Percentiles rank a stretch among this genome's conserved stretches.
These are phyloP conservation scores for Boechera stricta DNA, from an alignment of 345 rosid genomes.

Conservation along the genomic window DNA sequence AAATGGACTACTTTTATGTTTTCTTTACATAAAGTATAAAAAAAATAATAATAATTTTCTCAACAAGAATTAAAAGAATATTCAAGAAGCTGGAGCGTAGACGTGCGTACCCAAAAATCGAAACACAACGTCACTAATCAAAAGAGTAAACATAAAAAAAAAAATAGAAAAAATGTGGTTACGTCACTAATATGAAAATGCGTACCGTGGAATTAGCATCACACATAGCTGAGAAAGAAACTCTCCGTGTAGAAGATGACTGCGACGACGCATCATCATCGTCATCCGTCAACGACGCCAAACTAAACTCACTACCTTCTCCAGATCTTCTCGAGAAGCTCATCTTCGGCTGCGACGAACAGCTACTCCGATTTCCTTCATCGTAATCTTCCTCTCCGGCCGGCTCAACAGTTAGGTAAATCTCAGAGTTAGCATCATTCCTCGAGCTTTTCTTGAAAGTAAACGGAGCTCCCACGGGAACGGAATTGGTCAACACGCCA, in stretches of 20 bases:
- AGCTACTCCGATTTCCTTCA: slow-evolving; percentile 64
- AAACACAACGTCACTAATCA: neutral
- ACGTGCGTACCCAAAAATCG: slow-evolving; percentile 21
- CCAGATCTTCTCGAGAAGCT: slow-evolving; percentile 42
- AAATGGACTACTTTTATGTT: too few species aligned
- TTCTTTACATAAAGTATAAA: too few species aligned
- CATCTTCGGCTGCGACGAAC: slow-evolving; percentile 59
- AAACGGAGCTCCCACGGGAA: slow-evolving; percentile 58
- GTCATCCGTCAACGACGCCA: slow-evolving; percentile 78
- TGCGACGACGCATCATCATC: slow-evolving; percentile 67
- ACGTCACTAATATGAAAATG: slow-evolving; percentile 16
- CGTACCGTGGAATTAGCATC: slow-evolving; percentile 57
- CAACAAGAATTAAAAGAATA: too few species aligned
- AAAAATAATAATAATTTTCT: too few species aligned
- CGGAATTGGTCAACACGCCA: slow-evolving; percentile 58
- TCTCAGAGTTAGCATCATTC: slow-evolving; percentile 55
- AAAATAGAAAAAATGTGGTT: neutral
- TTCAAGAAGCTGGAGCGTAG: neutral
- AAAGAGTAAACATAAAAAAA: neutral
- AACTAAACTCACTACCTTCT: slow-evolving; percentile 60
- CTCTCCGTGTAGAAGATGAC: slow-evolving; percentile 53
- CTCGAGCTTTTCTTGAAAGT: slow-evolving; percentile 67
- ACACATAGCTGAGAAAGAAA: slow-evolving; percentile 54
- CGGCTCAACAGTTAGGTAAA: slow-evolving; percentile 68
- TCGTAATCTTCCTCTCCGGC: slow-evolving; percentile 59